phyloP scores from a whole-genome alignment of 805 yeast species.

The Starmerella bombicola region DNA sequence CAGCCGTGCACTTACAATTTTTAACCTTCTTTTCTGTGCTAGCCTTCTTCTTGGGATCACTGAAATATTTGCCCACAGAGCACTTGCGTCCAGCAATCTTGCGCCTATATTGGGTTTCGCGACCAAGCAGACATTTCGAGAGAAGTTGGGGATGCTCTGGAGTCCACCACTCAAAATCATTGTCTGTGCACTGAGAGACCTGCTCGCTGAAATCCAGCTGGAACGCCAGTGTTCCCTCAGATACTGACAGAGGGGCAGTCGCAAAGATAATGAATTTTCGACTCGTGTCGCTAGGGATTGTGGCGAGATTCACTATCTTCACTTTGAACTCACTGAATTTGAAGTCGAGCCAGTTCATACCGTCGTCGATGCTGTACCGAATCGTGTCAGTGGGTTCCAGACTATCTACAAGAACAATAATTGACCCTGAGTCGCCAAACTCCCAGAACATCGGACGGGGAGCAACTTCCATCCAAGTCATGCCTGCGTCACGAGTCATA shows the following conservation, averaged over 20 bases:
- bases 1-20: constrained; percentile 74
- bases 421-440: constrained; percentile 88
- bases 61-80: constrained; percentile 32
- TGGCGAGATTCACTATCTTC: constrained; percentile 57
- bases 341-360: constrained; percentile 58
- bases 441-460: constrained; percentile 84
- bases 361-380: constrained; percentile 64
- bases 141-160: constrained; percentile 43
- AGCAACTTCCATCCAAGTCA: constrained; percentile 68
- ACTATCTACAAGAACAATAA: constrained; percentile 58
- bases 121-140: constrained; percentile 54
- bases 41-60: constrained; percentile 33
- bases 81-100: constrained; percentile 52
- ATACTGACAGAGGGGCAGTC: constrained; percentile 35
- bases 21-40: constrained; percentile 40
- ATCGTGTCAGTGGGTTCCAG: constrained; percentile 46
- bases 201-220: constrained; percentile 48
- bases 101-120: constrained; percentile 46
- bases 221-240: constrained; percentile 36
- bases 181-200: constrained; percentile 39
- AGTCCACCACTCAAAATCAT: constrained; percentile 54
- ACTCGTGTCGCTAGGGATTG: constrained; percentile 87
- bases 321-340: constrained; percentile 48
- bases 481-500: constrained; percentile 81
- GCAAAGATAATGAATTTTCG: constrained; percentile 60